Conservation (phyloP, 2,329 filamentous ascomycete species). For the Hortaea werneckii region DNA sequence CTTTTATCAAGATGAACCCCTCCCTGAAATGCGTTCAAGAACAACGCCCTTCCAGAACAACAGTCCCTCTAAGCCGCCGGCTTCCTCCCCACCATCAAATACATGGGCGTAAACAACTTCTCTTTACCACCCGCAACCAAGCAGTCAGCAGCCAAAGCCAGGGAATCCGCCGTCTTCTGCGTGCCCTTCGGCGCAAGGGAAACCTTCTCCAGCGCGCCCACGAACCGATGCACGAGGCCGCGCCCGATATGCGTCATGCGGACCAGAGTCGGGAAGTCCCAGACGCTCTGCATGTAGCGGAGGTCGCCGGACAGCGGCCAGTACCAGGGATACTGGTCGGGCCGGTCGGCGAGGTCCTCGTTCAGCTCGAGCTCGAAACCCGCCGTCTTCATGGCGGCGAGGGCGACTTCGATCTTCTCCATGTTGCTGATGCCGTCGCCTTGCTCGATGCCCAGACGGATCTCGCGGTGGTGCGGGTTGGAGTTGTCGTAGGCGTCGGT, state of each 20-base stretch:
- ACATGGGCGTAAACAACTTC: constrained; percentile 98
- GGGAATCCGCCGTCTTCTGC: constrained; percentile 87
- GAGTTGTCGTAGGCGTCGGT: constrained; percentile 88
- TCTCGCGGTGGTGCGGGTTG: constrained; percentile 75
- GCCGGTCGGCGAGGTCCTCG: constrained; percentile 74
- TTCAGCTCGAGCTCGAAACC: constrained; percentile 76
- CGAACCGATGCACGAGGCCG: constrained; percentile 61
- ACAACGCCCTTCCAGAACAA: too few relatives aligned
- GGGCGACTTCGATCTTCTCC: constrained; percentile 73
- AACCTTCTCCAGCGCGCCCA: constrained; percentile 65
- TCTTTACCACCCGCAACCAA: constrained; percentile 77
- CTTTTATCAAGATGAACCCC: too few relatives aligned
- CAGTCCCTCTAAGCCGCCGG: constrained; percentile 32
- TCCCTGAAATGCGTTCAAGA: too few relatives aligned
- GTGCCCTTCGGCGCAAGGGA: constrained; percentile 71
- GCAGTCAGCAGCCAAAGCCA: constrained; percentile 72
- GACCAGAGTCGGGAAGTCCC: constrained; percentile 71
- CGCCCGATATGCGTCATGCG: constrained; percentile 85
- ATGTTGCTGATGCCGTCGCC: constrained; percentile 97
- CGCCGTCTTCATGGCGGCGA: constrained; percentile 73
- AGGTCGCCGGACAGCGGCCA: constrained; percentile 82
- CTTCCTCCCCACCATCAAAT: constrained; percentile 90
- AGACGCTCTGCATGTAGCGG: constrained; percentile 67
- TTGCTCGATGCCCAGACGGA: constrained; percentile 88
- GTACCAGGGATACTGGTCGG: constrained; percentile 79